These are phyloP conservation scores for Vanrija sp. DNA, from an alignment of 1,284 basidiomycete genomes.

Conservation along the genomic window DNA sequence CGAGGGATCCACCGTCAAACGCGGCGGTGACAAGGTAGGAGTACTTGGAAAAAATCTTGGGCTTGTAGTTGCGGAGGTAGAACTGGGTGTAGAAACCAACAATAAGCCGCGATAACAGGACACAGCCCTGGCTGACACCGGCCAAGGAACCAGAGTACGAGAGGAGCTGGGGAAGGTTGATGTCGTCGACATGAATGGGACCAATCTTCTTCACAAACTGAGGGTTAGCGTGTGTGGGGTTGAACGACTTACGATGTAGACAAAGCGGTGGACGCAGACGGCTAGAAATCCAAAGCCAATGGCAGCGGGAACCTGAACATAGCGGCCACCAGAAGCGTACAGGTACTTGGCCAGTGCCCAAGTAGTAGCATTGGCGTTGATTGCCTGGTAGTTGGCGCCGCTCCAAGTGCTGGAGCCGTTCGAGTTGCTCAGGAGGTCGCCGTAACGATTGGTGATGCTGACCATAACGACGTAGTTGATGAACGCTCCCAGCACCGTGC, in stretches of 20 bases:
- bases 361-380: conserved; percentile 18
- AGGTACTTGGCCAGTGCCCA: conserved; percentile 25
- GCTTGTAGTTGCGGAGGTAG: conserved; percentile 19
- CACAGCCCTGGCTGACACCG: conserved; percentile 21
- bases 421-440: conserved; percentile 19
- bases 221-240: conserved; percentile 51
- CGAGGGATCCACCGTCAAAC: conserved; percentile 46
- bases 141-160: conserved; percentile 15
- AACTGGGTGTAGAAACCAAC: conserved; percentile 27
- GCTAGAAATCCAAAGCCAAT: conserved; percentile 12
- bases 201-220: conserved; percentile 23
- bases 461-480: conserved; percentile 33
- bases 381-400: conserved; percentile 13
- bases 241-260: background rate
- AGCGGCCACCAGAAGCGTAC: conserved; percentile 2
- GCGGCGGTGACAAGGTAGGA: conserved; percentile 30
- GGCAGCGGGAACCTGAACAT: conserved; percentile 16
- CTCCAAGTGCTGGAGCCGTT: conserved; percentile 19
- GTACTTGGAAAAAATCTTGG: conserved; percentile 21
- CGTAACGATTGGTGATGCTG: conserved; percentile 23
- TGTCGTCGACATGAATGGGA: conserved; percentile 2
- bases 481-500: conserved; percentile 28
- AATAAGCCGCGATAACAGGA: conserved; percentile 18
- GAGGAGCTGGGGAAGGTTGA: conserved; percentile 19
- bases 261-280: conserved; percentile 14